Conservation (phyloP, 768 basidiomycete species). For the Leccinum rimulosum region DNA sequence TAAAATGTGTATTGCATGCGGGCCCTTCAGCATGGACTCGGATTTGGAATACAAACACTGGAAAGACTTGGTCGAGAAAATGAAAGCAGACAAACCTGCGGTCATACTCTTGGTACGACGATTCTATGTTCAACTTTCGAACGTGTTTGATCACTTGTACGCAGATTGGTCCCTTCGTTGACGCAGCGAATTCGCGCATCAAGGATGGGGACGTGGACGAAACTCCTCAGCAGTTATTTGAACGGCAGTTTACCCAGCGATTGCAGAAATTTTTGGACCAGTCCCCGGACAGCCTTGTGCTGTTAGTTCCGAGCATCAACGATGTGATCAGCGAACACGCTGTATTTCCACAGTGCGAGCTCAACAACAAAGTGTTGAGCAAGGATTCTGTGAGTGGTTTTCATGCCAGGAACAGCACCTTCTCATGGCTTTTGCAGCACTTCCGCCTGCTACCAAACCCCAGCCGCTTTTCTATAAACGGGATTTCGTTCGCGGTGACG, state of each 20-base stretch:
- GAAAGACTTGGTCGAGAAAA: slow-evolving; percentile 55
- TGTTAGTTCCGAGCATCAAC: slow-evolving; percentile 79
- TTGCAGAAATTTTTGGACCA: slow-evolving; percentile 53
- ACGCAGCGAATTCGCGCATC: slow-evolving; percentile 70
- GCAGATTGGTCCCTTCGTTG: slow-evolving; percentile 92
- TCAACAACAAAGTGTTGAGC: slow-evolving; percentile 41
- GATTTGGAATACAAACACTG: slow-evolving; percentile 78
- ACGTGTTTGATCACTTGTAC: not conserved
- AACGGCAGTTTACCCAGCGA: slow-evolving; percentile 54
- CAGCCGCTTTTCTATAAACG: slow-evolving; percentile 80
- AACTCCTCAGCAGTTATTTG: slow-evolving; percentile 67
- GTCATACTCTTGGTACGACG: slow-evolving; percentile 70
- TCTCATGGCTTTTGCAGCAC: slow-evolving; percentile 45
- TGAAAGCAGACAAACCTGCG: slow-evolving; percentile 65
- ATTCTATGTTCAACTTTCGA: not conserved
- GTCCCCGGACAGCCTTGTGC: slow-evolving; percentile 66
- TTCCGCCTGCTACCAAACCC: slow-evolving; percentile 87
- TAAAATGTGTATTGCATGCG: slow-evolving; percentile 71
- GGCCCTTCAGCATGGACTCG: slow-evolving; percentile 81
- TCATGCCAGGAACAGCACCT: not conserved
- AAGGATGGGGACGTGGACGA: slow-evolving; percentile 70
- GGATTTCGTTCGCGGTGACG: slow-evolving; percentile 72
- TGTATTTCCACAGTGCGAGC: slow-evolving; percentile 80
- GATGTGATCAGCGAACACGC: slow-evolving; percentile 79
- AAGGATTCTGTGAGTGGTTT: slow-evolving; percentile 49